Conservation (phyloP, 495 filamentous ascomycete genomes). For the Emericellopsis terricola region DNA sequence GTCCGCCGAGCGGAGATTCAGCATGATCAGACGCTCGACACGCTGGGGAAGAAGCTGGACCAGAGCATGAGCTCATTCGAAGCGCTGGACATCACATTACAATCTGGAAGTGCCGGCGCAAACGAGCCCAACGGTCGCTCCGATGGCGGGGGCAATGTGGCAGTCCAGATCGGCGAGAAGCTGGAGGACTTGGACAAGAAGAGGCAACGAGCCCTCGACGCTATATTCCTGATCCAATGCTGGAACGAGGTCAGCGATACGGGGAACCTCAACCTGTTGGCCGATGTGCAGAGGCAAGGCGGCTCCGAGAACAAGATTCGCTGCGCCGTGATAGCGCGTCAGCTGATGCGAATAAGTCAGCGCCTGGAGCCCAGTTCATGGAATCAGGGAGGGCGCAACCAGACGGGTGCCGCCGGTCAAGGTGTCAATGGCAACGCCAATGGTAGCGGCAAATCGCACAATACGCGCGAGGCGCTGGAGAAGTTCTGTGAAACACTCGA, state of each 20-base stretch:
- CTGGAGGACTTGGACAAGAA: conserved; percentile 91
- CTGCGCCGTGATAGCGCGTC: conserved; percentile 77
- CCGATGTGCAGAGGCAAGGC: conserved; percentile 62
- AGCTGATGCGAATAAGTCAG: conserved; percentile 75
- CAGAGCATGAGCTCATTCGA: conserved; percentile 83
- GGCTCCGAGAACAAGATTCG: conserved; percentile 73
- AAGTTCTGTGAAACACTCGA: conserved; percentile 93
- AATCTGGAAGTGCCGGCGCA: conserved; percentile 15
- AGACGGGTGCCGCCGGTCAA: conserved; percentile 32
- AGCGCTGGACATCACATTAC: conserved; percentile 65
- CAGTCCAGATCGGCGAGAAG: conserved; percentile 86
- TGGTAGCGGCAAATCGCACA: conserved; percentile 24
- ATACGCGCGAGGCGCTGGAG: conserved; percentile 82
- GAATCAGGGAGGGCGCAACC: conserved; percentile 35
- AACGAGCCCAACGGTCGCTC: conserved; percentile 27
- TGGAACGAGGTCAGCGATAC: conserved; percentile 85
- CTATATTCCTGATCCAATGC: conserved; percentile 86
- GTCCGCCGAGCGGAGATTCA: conserved; percentile 84
- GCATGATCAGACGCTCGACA: conserved; percentile 75
- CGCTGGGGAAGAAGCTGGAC: conserved; percentile 70
- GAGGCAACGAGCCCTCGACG: conserved; percentile 73
- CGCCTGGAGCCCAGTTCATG: conserved; percentile 60
- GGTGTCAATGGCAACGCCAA: conserved; percentile 31
- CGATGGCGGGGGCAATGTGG: conserved; percentile 59
- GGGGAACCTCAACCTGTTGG: conserved; percentile 59